phyloP scores from a whole-genome alignment of 116 monocot species.

The Cymodocea nodosa region DNA sequence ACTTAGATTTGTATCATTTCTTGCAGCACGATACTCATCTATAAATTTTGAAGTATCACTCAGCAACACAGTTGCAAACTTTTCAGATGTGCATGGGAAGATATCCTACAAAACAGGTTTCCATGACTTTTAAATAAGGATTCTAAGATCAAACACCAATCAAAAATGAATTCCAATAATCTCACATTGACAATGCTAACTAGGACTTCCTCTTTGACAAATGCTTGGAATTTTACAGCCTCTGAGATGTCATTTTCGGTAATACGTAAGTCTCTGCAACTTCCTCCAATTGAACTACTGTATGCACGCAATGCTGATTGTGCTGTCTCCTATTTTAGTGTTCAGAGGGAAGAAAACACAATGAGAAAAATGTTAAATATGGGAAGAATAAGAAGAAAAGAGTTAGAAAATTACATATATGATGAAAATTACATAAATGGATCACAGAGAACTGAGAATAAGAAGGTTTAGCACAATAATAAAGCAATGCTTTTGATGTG shows the following conservation, averaged over 20 bases:
- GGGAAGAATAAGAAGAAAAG: background rate
- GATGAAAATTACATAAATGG: background rate
- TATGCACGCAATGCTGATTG: conserved; percentile 91
- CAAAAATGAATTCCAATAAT: background rate
- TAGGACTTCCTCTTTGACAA: conserved; percentile 88
- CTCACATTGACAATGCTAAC: conserved; percentile 63
- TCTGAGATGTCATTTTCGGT: conserved; percentile 34
- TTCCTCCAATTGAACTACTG: conserved; percentile 65
- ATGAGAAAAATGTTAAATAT: background rate
- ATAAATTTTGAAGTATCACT: conserved; percentile 71
- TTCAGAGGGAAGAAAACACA: background rate
- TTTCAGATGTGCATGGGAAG: conserved; percentile 82
- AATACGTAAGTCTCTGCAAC: conserved; percentile 26
- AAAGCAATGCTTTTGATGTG: no score
- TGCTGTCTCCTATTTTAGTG: conserved; percentile 55
- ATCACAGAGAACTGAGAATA: background rate
- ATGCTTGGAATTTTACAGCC: conserved; percentile 48
- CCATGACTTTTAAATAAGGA: background rate
- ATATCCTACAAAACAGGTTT: conserved; percentile 33
- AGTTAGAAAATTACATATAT: background rate
- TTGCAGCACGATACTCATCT: conserved; percentile 46
- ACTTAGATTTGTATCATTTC: conserved; percentile 74
- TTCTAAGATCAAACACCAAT: background rate
- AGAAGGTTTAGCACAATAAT: background rate
- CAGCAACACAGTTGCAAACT: conserved; percentile 56